phyloP scores from a whole-genome alignment of 768 basidiomycete species.

The Bullera alba region DNA sequence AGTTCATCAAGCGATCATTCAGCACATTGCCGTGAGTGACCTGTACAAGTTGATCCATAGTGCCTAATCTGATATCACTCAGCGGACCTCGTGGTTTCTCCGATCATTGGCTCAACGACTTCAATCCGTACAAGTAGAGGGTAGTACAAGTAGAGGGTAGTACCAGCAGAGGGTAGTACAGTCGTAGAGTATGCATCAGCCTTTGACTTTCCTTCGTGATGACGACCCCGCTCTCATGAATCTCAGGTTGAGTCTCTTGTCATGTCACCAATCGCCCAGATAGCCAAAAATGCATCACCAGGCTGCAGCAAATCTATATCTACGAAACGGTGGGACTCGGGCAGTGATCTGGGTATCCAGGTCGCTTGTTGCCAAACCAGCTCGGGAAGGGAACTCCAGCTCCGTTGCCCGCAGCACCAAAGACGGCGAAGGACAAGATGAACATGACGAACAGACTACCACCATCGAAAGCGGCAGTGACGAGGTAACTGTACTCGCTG shows the following conservation, averaged over 20 bases:
- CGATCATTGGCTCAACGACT: constrained; percentile 25
- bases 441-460: constrained; percentile 5
- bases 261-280: too few relatives aligned
- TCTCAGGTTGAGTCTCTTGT: too few relatives aligned
- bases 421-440: constrained; percentile 10
- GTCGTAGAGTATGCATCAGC: too few relatives aligned
- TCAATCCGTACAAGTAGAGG: constrained; percentile 20
- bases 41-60: not conserved
- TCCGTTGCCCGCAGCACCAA: constrained; percentile 12
- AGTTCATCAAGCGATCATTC: constrained; percentile 22
- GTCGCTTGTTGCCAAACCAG: constrained; percentile 8
- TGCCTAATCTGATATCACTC: not conserved
- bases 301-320: too few relatives aligned
- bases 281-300: too few relatives aligned
- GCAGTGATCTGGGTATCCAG: constrained; percentile 5
- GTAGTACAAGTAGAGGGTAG: too few relatives aligned
- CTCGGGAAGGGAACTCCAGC: constrained; percentile 6
- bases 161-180: too few relatives aligned
- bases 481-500: constrained; percentile 8
- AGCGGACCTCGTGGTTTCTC: constrained; percentile 21
- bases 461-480: constrained; percentile 9
- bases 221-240: too few relatives aligned
- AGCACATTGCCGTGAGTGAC: constrained; percentile 22
- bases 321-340: too few relatives aligned
- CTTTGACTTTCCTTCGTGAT: too few relatives aligned